Evolutionary conservation across 2,329 filamentous ascomycete species (phyloP).

Genomic region (Aureobasidium sp.): DNA sequence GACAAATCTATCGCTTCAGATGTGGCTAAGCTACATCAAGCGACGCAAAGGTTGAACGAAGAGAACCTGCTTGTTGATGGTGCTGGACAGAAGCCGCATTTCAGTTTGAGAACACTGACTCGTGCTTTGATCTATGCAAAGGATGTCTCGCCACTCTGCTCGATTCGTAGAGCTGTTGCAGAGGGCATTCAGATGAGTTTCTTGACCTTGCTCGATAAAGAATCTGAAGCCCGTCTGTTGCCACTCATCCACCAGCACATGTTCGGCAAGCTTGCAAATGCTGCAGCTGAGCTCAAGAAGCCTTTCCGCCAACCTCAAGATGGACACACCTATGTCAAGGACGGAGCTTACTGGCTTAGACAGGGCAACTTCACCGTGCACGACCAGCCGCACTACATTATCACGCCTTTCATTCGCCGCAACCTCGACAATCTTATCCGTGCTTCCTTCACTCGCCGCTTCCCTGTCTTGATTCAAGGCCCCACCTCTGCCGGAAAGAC

Average conservation of each 20-base stretch:
- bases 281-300: conserved; percentile 67
- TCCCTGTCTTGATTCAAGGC: conserved; percentile 91
- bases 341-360: conserved; percentile 60
- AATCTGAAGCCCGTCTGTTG: conserved; percentile 71
- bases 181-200: conserved; percentile 99
- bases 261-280: conserved; percentile 61
- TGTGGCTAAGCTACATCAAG: conserved; percentile 79
- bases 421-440: conserved; percentile 93
- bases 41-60: conserved; percentile 73
- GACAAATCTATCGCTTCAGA: conserved; percentile 71
- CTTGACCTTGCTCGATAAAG: conserved; percentile 74
- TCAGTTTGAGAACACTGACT: conserved; percentile 90
- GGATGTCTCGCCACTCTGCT: conserved; percentile 77
- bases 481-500: conserved; percentile 97
- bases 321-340: conserved; percentile 66
- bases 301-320: conserved; percentile 71
- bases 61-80: conserved; percentile 87
- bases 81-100: conserved; percentile 91
- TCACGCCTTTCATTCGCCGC: conserved; percentile 88
- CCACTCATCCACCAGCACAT: conserved; percentile 77
- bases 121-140: conserved; percentile 82
- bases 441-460: conserved; percentile 83
- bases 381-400: conserved; percentile 84
- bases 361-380: conserved; percentile 62
- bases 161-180: conserved; percentile 75